Base-by-base conservation (phyloP, 192 early-diverging fungal species). In the Pilobolus umbonatus region DNA sequence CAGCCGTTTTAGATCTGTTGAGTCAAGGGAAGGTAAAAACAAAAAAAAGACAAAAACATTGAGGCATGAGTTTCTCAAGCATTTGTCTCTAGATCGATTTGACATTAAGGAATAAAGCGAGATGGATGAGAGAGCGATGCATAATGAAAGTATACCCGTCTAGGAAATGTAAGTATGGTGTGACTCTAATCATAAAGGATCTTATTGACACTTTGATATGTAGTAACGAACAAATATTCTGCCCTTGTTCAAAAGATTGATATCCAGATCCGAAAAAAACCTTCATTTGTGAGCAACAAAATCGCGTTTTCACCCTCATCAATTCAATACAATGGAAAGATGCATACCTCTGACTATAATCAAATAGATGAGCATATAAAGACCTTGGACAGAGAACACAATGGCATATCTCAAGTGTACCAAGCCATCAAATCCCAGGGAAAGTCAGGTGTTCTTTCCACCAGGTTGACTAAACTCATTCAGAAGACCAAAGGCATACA, bases 171-270 rank as follows among this genome's bases (percentile, higher is more conserved):
- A 49, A 22, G 47, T 49, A 5, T 29, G 5, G 24, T 49, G 2
- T 49, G 29, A n/a, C 47, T 28, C 29, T 28, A 49, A 49, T n/a
- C 29, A 49, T 49, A 49, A 49, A 15, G 5, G 29, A 49, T n/a
- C 29, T 28, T 29, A 4, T 3, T 1, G n/a, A 49, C 22, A 17
- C 14, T n/a, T n/a, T n/a, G n/a, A n/a, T n/a, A n/a, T n/a, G n/a
- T n/a, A n/a, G n/a, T n/a, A n/a, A n/a, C n/a, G n/a, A n/a, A n/a
- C n/a, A n/a, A n/a, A n/a, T n/a, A n/a, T n/a, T n/a, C n/a, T n/a
- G n/a, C n/a, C n/a, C n/a, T n/a, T n/a, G n/a, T n/a, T n/a, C n/a
- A n/a, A n/a, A n/a, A n/a, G n/a, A n/a, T n/a, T n/a, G n/a, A n/a
- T n/a, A n/a, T n/a, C n/a, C n/a, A n/a, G n/a, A n/a, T n/a, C n/a